A percentile compares a stretch with the other conserved stretches of the same genome.
Evolutionary conservation across 1,139 yeast species (phyloP).

Genomic region (Yamadazyma epiphylla): DNA sequence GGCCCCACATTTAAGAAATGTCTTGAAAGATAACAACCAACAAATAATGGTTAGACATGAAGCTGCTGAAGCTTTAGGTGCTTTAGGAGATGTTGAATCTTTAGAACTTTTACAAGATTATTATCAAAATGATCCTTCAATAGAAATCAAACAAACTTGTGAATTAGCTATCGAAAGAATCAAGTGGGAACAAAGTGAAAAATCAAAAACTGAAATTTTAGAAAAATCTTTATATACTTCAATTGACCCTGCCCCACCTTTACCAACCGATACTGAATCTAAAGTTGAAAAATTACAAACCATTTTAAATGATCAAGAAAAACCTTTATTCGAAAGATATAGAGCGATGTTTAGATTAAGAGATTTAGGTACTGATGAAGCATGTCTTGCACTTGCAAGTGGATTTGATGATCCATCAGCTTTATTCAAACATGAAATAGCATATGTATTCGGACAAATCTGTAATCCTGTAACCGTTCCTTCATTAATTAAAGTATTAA

Average conservation of each 20-base stretch:
- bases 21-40: conserved; percentile 64
- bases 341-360: conserved; percentile 98
- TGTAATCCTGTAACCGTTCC: conserved; percentile 94
- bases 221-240: conserved; percentile 79
- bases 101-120: conserved; percentile 63
- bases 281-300: conserved; percentile 60
- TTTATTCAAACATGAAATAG: conserved; percentile 94
- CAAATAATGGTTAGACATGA: conserved; percentile 98
- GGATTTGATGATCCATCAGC: conserved; percentile 92
- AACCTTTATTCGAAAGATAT: conserved; percentile 88
- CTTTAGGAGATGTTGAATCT: conserved; percentile 82
- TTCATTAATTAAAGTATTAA: conserved; percentile 74
- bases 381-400: conserved; percentile 84
- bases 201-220: conserved; percentile 59
- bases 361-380: conserved; percentile 91
- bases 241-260: conserved; percentile 98
- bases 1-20: conserved; percentile 71
- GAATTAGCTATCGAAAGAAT: conserved; percentile 95
- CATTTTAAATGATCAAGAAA: conserved; percentile 70
- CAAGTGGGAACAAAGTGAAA: conserved; percentile 80
- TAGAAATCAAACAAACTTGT: conserved; percentile 95
- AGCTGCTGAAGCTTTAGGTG: conserved; percentile 98
- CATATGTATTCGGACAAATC: conserved; percentile 96
- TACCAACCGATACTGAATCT: conserved; percentile 58
- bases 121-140: conserved; percentile 66